Evolutionary conservation across 208 protist genomes (phyloP).

Genomic region (Lotmaria passim): DNA sequence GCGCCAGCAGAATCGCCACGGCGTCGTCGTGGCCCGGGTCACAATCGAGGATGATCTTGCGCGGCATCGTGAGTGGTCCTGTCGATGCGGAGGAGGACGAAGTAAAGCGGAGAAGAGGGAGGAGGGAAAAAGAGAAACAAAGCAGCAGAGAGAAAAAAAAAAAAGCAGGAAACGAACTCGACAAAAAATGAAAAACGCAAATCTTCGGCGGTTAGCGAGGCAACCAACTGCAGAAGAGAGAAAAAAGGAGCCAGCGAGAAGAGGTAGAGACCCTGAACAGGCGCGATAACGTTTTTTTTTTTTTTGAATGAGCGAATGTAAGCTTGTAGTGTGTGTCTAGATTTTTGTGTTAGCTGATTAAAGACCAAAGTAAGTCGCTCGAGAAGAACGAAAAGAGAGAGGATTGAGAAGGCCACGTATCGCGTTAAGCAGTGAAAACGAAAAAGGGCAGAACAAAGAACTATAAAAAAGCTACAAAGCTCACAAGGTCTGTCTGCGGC

Average conservation of each 20-base stretch:
- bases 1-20: constrained; percentile 76
- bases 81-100: background rate
- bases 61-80: constrained; percentile 32
- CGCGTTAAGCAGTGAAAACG: background rate
- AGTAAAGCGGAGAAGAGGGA: background rate
- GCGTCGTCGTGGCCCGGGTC: constrained; percentile 88
- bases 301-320: too few relatives aligned
- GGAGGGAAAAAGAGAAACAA: background rate
- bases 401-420: background rate
- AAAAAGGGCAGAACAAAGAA: too few relatives aligned
- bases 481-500: too few relatives aligned
- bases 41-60: constrained; percentile 85
- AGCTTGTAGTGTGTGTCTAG: too few relatives aligned
- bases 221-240: too few relatives aligned
- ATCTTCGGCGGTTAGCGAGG: too few relatives aligned
- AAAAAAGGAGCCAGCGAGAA: background rate
- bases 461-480: too few relatives aligned
- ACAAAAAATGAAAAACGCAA: too few relatives aligned
- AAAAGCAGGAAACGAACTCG: too few relatives aligned
- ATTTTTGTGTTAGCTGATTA: too few relatives aligned
- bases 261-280: background rate
- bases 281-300: background rate
- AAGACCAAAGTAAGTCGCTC: too few relatives aligned
- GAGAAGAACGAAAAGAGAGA: background rate
- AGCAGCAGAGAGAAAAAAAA: background rate